Percentiles rank a stretch among this genome's conserved stretches.
Conservation (phyloP, 176 grass and related monocot species). For the Saccharum spontaneum region DNA sequence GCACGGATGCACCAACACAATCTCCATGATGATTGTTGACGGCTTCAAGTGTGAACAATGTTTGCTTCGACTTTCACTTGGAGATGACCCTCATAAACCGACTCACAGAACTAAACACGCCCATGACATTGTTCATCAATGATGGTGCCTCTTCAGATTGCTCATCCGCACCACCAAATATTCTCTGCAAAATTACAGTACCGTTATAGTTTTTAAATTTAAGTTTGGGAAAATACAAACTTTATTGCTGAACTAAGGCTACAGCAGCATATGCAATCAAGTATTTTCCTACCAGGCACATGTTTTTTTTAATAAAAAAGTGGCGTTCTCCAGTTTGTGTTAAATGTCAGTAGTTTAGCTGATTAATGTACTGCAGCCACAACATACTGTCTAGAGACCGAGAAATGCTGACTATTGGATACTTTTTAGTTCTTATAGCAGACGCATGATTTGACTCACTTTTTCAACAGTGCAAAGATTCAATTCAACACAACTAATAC, state of each 20-base stretch:
- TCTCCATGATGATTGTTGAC: background rate
- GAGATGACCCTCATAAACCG: conserved; percentile 84
- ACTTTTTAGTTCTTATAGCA: background rate
- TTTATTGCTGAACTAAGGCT: background rate
- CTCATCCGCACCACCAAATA: conserved; percentile 64
- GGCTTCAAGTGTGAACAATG: background rate
- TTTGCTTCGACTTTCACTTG: conserved; percentile 43
- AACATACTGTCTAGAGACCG: background rate
- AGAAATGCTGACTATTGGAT: background rate
- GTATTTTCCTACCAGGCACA: background rate
- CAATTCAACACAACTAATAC: conserved; percentile 19
- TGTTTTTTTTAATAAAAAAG: background rate
- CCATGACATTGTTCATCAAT: conserved; percentile 68
- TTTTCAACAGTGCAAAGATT: background rate
- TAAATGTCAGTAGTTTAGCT: background rate
- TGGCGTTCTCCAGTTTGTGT: background rate
- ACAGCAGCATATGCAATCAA: background rate
- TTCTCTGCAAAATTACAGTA: conserved; percentile 47
- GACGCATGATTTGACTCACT: background rate
- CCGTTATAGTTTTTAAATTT: background rate
- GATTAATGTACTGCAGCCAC: background rate
- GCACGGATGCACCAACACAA: background rate
- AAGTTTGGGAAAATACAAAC: background rate
- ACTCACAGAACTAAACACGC: conserved; percentile 67
- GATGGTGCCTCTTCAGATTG: conserved; percentile 64